Percentiles rank a stretch among this genome's conserved stretches.
Conservation (phyloP, 2,329 filamentous ascomycete species). For the Anthostomella pinea region DNA sequence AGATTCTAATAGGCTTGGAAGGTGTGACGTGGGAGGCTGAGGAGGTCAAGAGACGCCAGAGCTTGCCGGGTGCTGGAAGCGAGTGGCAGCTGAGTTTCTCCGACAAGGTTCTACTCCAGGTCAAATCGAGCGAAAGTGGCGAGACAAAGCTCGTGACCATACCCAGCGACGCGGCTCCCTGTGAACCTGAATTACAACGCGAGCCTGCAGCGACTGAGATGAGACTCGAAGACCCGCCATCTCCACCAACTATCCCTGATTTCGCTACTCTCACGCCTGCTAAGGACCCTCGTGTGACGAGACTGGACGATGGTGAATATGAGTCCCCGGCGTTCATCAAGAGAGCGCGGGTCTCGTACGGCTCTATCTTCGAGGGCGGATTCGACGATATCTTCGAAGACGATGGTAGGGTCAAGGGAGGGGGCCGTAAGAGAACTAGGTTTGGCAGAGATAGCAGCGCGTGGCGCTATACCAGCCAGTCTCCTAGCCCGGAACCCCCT, state of each 20-base stretch:
- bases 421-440: conserved; percentile 66
- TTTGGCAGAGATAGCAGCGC: conserved; percentile 63
- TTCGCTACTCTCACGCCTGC: conserved; percentile 19
- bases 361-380: conserved; percentile 60
- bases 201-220: conserved; percentile 10
- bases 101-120: conserved; percentile 44
- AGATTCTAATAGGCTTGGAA: conserved; percentile 64
- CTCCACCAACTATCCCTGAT: not conserved
- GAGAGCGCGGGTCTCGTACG: conserved; percentile 66
- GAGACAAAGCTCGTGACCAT: conserved; percentile 52
- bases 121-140: conserved; percentile 45
- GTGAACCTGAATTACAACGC: conserved; percentile 6
- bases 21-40: conserved; percentile 65
- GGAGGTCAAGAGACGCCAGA: conserved; percentile 40
- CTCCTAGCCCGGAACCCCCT: conserved; percentile 62
- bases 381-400: conserved; percentile 72
- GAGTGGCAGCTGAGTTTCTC: conserved; percentile 59
- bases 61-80: conserved; percentile 48
- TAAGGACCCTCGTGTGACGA: conserved; percentile 35
- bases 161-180: conserved; percentile 42
- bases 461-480: conserved; percentile 74
- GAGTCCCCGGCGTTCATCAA: conserved; percentile 79
- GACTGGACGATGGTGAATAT: conserved; percentile 53
- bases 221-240: conserved; percentile 13
- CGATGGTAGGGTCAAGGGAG: conserved; percentile 57